phyloP scores from a whole-genome alignment of 2,329 filamentous ascomycete genomes.

The Clonostachys rosea region DNA sequence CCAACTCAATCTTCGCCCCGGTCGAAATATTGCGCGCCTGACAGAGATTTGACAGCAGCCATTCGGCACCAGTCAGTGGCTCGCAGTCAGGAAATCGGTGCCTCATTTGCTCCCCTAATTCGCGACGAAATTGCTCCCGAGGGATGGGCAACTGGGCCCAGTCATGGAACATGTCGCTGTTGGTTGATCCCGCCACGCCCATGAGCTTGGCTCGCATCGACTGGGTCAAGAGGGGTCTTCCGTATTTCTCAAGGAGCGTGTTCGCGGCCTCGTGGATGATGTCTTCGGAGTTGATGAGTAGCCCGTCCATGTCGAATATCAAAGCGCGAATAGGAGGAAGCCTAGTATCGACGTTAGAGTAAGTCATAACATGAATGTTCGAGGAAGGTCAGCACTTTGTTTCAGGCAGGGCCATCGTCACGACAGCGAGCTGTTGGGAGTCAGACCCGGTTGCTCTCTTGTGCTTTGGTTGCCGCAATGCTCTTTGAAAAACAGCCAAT shows the following conservation, averaged over 20 bases:
- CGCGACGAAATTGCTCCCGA: constrained; percentile 30
- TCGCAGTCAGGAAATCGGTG: constrained; percentile 30
- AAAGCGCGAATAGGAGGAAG: constrained; percentile 49
- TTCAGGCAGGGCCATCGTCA: no score
- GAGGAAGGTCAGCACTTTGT: no score
- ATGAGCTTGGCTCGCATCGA: constrained; percentile 66
- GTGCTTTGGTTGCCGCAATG: no score
- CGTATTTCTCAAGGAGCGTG: constrained; percentile 54
- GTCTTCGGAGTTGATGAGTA: constrained; percentile 69
- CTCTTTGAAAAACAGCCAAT: no score
- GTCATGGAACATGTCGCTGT: constrained; percentile 54
- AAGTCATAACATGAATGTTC: no score
- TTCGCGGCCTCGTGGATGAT: constrained; percentile 63
- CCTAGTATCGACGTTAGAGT: no score
- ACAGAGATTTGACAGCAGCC: constrained; percentile 43
- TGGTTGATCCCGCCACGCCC: constrained; percentile 48
- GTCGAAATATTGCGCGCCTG: constrained; percentile 9
- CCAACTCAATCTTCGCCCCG: constrained; percentile 43
- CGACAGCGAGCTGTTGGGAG: no score
- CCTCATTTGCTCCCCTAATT: constrained; percentile 17
- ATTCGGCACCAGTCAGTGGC: constrained; percentile 58
- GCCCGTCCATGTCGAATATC: constrained; percentile 72
- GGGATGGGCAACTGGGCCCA: constrained; percentile 65
- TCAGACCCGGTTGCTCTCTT: no score
- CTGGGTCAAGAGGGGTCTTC: constrained; percentile 57